Percentiles rank a stretch among this genome's conserved stretches.
Evolutionary conservation across 345 rosid species (phyloP).

Genomic region (Syzygium oleosum): DNA sequence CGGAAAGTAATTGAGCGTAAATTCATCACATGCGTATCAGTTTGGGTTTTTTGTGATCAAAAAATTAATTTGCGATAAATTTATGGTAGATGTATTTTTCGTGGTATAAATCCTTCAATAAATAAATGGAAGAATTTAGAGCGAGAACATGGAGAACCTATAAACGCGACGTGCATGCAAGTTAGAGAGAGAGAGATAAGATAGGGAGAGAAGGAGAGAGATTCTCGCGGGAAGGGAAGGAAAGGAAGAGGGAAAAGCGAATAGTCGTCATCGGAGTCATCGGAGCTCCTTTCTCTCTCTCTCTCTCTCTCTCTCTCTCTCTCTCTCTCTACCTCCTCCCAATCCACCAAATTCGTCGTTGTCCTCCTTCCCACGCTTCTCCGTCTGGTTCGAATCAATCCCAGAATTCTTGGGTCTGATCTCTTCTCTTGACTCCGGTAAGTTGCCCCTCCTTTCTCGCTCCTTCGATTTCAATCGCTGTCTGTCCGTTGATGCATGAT

Average conservation of each 20-base stretch:
- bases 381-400: background rate
- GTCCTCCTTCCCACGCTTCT: background rate
- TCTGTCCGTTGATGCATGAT: background rate
- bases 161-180: background rate
- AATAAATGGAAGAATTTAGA: background rate
- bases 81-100: no score
- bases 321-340: background rate
- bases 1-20: no score
- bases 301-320: background rate
- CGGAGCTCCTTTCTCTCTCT: background rate
- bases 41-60: no score
- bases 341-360: background rate
- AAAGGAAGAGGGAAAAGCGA: background rate
- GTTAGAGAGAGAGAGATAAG: background rate
- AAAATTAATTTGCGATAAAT: no score
- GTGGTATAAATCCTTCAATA: background rate
- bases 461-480: background rate
- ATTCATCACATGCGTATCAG: no score
- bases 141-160: background rate
- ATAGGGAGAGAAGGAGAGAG: background rate
- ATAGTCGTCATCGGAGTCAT: background rate
- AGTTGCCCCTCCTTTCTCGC: background rate
- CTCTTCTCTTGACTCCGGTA: background rate
- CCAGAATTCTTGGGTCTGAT: background rate
- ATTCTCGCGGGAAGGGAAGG: background rate